phyloP scores from a whole-genome alignment of 768 basidiomycete species.

The Hemileccinum impolitum region DNA sequence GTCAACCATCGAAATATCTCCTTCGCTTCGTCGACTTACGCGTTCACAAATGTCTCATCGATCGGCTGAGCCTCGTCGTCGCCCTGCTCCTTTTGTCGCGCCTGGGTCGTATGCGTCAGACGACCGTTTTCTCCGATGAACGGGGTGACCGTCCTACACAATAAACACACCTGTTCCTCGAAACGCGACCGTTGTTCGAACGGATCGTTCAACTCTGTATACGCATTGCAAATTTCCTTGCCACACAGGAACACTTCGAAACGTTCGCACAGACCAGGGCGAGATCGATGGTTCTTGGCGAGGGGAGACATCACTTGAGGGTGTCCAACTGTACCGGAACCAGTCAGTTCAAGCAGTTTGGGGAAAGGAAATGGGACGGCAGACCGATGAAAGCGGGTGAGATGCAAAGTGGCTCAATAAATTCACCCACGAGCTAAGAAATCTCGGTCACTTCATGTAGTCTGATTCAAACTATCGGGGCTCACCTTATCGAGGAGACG shows the following conservation, averaged over 20 bases:
- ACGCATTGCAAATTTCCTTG: constrained; percentile 98
- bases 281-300: constrained; percentile 97
- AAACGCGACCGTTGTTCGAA: constrained; percentile 95
- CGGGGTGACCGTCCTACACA: no score
- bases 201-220: constrained; percentile 99
- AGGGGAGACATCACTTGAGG: constrained; percentile 99
- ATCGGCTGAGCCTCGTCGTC: constrained; percentile 98
- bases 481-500: constrained; percentile 90
- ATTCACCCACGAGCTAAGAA: constrained; percentile 89
- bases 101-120: constrained; percentile 34
- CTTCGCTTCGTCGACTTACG: constrained; percentile 49
- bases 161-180: constrained; percentile 73
- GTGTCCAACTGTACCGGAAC: constrained; percentile 68
- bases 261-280: constrained; percentile 95
- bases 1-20: background rate
- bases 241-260: constrained; percentile 99
- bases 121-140: no score
- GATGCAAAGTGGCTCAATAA: constrained; percentile 94
- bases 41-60: constrained; percentile 94
- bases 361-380: constrained; percentile 6
- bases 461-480: background rate
- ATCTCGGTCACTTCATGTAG: background rate
- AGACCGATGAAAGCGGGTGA: constrained; percentile 93
- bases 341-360: background rate
- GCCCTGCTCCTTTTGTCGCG: constrained; percentile 90